Percentiles rank a stretch among this genome's conserved stretches.
These are phyloP conservation scores for Lachnellula subtilissima DNA, from an alignment of 2,329 filamentous ascomycete species.

Conservation along the genomic window DNA sequence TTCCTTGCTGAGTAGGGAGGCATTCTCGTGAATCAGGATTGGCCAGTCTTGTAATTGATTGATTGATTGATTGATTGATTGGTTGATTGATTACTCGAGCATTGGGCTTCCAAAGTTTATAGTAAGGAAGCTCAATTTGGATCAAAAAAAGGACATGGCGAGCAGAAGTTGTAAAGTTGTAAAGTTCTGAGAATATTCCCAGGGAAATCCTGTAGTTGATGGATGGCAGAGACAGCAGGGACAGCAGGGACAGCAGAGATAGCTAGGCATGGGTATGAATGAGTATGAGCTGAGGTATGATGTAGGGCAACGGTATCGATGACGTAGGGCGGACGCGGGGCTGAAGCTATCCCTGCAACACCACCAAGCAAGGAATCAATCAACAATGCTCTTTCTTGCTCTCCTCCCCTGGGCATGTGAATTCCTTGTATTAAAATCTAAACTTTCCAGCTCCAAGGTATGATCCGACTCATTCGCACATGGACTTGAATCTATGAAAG, in stretches of 20 bases:
- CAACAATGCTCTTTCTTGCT: too few species aligned
- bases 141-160: background rate
- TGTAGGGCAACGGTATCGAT: background rate
- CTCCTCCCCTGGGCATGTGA: too few species aligned
- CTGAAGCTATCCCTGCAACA: background rate
- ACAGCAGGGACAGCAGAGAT: too few species aligned
- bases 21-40: slow-evolving; percentile 3
- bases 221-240: too few species aligned
- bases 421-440: too few species aligned
- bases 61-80: background rate
- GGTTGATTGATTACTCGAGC: background rate
- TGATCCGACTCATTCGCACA: too few species aligned
- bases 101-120: background rate
- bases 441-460: too few species aligned
- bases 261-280: background rate
- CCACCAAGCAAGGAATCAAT: background rate
- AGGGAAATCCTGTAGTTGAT: too few species aligned
- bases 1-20: slow-evolving; percentile 20
- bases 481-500: too few species aligned
- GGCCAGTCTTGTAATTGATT: background rate
- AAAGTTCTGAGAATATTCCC: background rate
- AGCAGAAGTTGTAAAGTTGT: background rate
- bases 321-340: background rate
- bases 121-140: background rate
- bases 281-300: background rate